Conservation (phyloP, 2,329 filamentous ascomycete species). For the Aureobasidium sp. region DNA sequence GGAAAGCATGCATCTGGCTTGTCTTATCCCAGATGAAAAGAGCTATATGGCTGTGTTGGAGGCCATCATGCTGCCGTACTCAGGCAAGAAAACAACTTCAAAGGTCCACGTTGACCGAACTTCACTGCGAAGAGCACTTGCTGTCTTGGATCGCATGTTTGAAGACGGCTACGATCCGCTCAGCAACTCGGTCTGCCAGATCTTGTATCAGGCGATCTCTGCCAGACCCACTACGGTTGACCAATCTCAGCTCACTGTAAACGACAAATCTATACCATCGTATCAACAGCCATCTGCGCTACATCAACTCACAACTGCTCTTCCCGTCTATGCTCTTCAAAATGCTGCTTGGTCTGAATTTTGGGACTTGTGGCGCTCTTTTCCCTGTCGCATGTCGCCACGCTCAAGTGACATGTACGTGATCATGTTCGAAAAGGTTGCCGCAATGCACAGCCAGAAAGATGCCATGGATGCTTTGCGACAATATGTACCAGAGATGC, state of each 20-base stretch:
- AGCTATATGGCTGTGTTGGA: constrained; percentile 31
- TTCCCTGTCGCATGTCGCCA: constrained; percentile 42
- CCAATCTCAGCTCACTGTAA: background rate
- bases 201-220: constrained; percentile 27
- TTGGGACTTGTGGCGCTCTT: constrained; percentile 54
- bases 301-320: constrained; percentile 34
- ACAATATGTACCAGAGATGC: constrained; percentile 55
- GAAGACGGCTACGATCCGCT: constrained; percentile 36
- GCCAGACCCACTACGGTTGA: background rate
- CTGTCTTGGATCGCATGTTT: constrained; percentile 37
- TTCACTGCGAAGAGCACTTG: constrained; percentile 26
- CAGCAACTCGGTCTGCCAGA: constrained; percentile 42
- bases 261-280: constrained; percentile 7
- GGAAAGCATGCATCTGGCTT: constrained; percentile 29
- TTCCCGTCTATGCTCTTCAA: constrained; percentile 8
- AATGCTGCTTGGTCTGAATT: constrained; percentile 44
- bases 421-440: constrained; percentile 46
- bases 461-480: constrained; percentile 45
- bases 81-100: background rate
- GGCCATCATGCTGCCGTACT: constrained; percentile 29
- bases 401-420: constrained; percentile 51
- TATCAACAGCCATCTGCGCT: constrained; percentile 29
- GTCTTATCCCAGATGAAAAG: constrained; percentile 29
- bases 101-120: constrained; percentile 23
- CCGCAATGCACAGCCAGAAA: constrained; percentile 29